Evolutionary conservation across 2,329 filamentous ascomycete species (phyloP).

Genomic region (Neofusicoccum sp.): DNA sequence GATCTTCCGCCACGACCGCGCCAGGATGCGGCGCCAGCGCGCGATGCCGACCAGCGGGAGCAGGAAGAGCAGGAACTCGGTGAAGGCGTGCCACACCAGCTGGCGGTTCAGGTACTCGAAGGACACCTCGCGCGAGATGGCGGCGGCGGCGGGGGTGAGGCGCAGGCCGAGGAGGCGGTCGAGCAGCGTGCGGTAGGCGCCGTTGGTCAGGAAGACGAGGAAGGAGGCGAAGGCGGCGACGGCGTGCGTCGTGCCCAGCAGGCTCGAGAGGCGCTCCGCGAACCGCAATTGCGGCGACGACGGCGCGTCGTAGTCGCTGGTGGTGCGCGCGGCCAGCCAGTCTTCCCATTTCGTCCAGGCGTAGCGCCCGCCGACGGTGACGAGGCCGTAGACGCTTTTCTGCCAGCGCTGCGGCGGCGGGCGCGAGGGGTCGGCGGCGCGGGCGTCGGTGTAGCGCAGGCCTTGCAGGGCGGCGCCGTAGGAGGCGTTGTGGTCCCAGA

Average conservation of each 20-base stretch:
- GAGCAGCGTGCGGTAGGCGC: conserved; percentile 84
- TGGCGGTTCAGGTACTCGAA: conserved; percentile 98
- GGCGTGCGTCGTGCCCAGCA: conserved; percentile 72
- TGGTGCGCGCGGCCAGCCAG: conserved; percentile 70
- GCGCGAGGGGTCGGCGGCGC: conserved; percentile 52
- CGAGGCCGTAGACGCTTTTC: conserved; percentile 77
- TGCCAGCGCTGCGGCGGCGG: conserved; percentile 75
- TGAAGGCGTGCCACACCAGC: conserved; percentile 99
- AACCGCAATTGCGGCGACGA: conserved; percentile 47
- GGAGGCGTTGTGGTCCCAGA: conserved; percentile 95
- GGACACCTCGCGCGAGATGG: conserved; percentile 83
- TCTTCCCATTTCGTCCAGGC: conserved; percentile 90
- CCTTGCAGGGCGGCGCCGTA: conserved; percentile 94
- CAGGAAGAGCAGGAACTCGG: conserved; percentile 95
- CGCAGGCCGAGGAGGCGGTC: conserved; percentile 83
- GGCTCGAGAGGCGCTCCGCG: conserved; percentile 68
- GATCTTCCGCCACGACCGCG: conserved; percentile 78
- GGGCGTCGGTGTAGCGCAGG: conserved; percentile 82
- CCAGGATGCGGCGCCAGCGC: conserved; percentile 88
- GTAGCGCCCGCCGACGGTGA: conserved; percentile 86
- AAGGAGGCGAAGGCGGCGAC: conserved; percentile 82
- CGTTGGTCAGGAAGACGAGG: conserved; percentile 85
- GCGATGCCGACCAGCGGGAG: conserved; percentile 95
- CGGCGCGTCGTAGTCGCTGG: conserved; percentile 61
- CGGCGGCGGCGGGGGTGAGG: conserved; percentile 73